Percentiles rank a stretch among this genome's conserved stretches.
Evolutionary conservation across 805 yeast species (phyloP).

Genomic region (Metschnikowia kofuensis): DNA sequence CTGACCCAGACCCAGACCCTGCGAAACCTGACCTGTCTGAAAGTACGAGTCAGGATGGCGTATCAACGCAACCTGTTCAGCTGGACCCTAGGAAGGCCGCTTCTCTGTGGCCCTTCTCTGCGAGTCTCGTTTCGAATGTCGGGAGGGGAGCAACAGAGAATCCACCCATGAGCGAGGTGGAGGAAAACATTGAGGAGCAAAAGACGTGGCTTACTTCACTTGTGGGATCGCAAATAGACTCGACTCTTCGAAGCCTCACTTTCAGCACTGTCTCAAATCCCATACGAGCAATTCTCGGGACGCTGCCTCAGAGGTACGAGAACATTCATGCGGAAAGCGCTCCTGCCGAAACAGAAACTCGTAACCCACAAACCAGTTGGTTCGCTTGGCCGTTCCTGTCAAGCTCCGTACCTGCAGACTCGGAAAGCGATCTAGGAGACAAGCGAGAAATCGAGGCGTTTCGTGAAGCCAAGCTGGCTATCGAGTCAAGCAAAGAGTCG

Average conservation of each 20-base stretch:
- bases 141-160: background rate
- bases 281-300: background rate
- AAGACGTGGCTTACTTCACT: constrained; percentile 4
- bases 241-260: background rate
- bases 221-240: background rate
- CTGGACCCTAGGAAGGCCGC: background rate
- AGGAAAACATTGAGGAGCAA: background rate
- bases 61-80: background rate
- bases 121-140: constrained; percentile 4
- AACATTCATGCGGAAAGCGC: background rate
- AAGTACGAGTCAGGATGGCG: background rate
- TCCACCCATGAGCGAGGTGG: background rate
- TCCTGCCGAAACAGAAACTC: background rate
- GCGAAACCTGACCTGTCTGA: background rate
- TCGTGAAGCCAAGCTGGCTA: constrained; percentile 29
- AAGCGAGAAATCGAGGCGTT: constrained; percentile 13
- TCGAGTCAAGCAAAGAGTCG: constrained; percentile 32
- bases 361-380: constrained; percentile 1
- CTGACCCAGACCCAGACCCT: constrained; percentile 4
- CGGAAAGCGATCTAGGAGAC: constrained; percentile 5
- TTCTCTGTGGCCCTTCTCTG: constrained; percentile 3
- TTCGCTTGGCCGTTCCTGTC: constrained; percentile 4
- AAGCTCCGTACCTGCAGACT: background rate
- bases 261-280: background rate
- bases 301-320: background rate